phyloP scores from a whole-genome alignment of 2,329 filamentous ascomycete genomes.

The Metarhizium robertsii region DNA sequence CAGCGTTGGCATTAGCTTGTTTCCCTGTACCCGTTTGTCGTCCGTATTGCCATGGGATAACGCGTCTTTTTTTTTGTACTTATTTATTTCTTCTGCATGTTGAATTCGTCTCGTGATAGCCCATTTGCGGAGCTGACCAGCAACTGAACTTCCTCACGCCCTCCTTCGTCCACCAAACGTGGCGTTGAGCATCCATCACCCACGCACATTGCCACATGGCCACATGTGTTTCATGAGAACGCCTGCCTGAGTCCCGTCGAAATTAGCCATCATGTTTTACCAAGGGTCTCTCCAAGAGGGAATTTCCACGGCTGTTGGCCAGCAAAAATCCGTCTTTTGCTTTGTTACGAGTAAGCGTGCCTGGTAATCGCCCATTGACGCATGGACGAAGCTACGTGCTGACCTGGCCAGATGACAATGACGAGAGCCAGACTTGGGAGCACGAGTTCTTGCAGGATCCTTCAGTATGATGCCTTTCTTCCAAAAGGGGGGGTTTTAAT shows the following conservation, averaged over 20 bases:
- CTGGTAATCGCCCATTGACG: neutral
- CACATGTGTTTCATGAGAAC: neutral
- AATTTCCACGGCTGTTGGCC: constrained; percentile 63
- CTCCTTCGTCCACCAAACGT: neutral
- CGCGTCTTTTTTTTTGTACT: too few species aligned
- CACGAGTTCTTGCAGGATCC: constrained; percentile 52
- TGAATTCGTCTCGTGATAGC: neutral
- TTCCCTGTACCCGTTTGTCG: too few species aligned
- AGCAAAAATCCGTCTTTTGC: constrained; percentile 72
- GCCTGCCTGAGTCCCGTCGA: neutral
- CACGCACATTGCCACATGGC: neutral
- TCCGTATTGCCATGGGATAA: too few species aligned
- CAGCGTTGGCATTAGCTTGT: too few species aligned
- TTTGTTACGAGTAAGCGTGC: constrained; percentile 62
- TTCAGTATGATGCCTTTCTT: constrained; percentile 31
- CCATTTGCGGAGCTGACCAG: neutral
- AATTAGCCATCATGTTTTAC: constrained; percentile 60
- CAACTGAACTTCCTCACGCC: neutral
- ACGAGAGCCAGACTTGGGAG: constrained; percentile 66
- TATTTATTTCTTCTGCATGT: too few species aligned
- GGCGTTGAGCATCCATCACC: neutral
- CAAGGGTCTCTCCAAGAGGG: constrained; percentile 71
- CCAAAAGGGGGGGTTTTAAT: neutral
- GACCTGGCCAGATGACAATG: constrained; percentile 48
- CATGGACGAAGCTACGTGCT: constrained; percentile 3